These are phyloP conservation scores for Phytopythium litorale DNA, from an alignment of 352 stramenopile genomes.

Conservation along the genomic window DNA sequence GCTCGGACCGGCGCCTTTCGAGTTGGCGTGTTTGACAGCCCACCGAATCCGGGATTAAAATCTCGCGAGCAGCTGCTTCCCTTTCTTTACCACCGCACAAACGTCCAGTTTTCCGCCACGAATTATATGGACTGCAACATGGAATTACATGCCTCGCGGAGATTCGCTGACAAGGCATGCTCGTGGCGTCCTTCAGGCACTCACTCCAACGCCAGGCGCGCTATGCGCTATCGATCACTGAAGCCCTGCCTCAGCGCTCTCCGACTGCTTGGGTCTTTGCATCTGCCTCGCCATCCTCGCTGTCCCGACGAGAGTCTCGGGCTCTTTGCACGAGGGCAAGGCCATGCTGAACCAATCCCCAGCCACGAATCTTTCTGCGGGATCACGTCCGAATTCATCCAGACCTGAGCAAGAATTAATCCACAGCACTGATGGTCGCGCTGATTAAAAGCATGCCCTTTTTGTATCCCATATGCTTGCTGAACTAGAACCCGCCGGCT, in stretches of 20 bases:
- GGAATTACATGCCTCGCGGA: neutral
- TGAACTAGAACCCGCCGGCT: neutral
- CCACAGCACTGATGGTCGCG: neutral
- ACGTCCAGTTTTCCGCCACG: neutral
- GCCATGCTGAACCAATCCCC: no score
- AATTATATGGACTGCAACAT: neutral
- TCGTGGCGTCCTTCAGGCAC: neutral
- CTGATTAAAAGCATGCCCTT: neutral
- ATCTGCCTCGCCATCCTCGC: no score
- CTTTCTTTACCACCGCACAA: neutral
- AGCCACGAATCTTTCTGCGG: neutral
- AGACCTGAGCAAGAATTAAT: neutral
- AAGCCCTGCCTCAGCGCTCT: no score
- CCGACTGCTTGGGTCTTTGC: no score
- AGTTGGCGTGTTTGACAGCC: constrained; percentile 1
- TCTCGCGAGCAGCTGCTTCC: neutral
- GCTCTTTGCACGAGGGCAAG: no score
- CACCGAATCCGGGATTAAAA: constrained; percentile 5
- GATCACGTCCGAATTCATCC: neutral
- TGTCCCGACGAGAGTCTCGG: no score
- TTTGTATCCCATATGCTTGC: neutral
- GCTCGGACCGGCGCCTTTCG: neutral
- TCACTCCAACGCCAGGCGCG: neutral
- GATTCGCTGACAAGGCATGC: neutral
- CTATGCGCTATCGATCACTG: no score